phyloP scores from a whole-genome alignment of 2,329 filamentous ascomycete species.

The Gaeumannomyces tritici region DNA sequence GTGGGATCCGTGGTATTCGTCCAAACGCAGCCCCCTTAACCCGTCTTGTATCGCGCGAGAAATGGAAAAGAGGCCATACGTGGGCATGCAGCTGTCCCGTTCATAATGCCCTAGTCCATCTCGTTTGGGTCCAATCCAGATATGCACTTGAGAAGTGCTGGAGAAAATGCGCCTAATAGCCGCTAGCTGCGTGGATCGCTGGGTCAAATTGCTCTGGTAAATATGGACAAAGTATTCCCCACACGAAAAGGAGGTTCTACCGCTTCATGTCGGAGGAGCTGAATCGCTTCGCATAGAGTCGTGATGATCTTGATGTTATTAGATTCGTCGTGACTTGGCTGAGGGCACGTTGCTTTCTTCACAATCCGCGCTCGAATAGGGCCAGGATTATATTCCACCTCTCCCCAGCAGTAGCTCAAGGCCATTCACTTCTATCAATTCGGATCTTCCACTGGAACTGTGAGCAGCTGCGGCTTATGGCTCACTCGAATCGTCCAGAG shows the following conservation, averaged over 20 bases:
- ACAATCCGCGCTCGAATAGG: not conserved
- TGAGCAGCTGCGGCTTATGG: not conserved
- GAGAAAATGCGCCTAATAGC: constrained; percentile 8
- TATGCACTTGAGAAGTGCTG: constrained; percentile 2
- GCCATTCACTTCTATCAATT: not conserved
- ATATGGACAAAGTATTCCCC: constrained; percentile 7
- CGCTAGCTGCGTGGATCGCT: constrained; percentile 6
- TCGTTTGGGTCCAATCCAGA: constrained; percentile 7
- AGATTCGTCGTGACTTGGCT: not conserved
- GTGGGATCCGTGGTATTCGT: no score
- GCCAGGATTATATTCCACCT: not conserved
- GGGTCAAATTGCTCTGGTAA: constrained; percentile 6
- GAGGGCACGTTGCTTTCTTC: not conserved
- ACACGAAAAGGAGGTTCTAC: not conserved
- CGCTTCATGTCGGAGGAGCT: not conserved
- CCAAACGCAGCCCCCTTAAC: not conserved
- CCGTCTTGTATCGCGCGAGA: not conserved
- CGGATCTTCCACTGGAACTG: not conserved
- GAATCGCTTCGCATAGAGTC: not conserved
- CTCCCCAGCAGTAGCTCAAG: constrained; percentile 3
- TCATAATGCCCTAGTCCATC: no score
- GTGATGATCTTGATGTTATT: not conserved
- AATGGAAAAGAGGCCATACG: not conserved
- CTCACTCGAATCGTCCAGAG: not conserved
- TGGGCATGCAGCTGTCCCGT: not conserved